These are phyloP conservation scores for Yamadazyma oceani DNA, from an alignment of 1,139 yeast genomes.

Conservation along the genomic window DNA sequence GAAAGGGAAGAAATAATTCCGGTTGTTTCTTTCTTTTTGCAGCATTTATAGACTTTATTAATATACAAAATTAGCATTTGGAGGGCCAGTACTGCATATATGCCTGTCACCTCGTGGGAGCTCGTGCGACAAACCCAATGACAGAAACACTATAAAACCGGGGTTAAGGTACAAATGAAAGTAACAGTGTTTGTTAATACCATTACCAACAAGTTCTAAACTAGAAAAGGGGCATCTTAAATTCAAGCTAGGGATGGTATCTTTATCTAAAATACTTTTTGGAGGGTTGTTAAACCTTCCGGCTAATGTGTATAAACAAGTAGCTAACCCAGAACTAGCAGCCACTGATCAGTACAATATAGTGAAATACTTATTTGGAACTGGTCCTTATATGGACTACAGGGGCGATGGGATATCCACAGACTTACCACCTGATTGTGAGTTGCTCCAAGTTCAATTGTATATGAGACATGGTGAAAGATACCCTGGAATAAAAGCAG, in stretches of 20 bases:
- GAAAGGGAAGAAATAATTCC: slow-evolving; percentile 4
- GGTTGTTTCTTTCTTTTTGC: not conserved
- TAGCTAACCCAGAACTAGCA: slow-evolving; percentile 30
- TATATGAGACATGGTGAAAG: slow-evolving; percentile 40
- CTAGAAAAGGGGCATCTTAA: too few relatives aligned
- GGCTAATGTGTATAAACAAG: slow-evolving; percentile 16
- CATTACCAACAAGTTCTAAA: too few relatives aligned
- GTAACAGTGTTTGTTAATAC: too few relatives aligned
- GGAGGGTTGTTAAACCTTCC: slow-evolving; percentile 17
- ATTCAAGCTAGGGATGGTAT: too few relatives aligned
- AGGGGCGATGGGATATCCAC: slow-evolving; percentile 36
- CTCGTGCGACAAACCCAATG: too few relatives aligned
- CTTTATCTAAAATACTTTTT: slow-evolving; percentile 11
- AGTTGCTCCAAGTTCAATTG: slow-evolving; percentile 36
- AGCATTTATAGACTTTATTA: too few relatives aligned
- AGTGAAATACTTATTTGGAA: slow-evolving; percentile 32
- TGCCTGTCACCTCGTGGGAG: not conserved
- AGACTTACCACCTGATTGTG: slow-evolving; percentile 31
- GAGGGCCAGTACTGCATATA: too few relatives aligned
- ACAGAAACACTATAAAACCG: too few relatives aligned
- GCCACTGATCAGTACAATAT: slow-evolving; percentile 32
- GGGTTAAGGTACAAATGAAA: too few relatives aligned
- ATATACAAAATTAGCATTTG: too few relatives aligned
- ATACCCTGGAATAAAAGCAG: slow-evolving; percentile 30
- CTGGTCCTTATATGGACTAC: slow-evolving; percentile 39